Percentiles rank a stretch among this genome's conserved stretches.
Conservation (phyloP, 495 filamentous ascomycete genomes). For the Neurospora cerealis region DNA sequence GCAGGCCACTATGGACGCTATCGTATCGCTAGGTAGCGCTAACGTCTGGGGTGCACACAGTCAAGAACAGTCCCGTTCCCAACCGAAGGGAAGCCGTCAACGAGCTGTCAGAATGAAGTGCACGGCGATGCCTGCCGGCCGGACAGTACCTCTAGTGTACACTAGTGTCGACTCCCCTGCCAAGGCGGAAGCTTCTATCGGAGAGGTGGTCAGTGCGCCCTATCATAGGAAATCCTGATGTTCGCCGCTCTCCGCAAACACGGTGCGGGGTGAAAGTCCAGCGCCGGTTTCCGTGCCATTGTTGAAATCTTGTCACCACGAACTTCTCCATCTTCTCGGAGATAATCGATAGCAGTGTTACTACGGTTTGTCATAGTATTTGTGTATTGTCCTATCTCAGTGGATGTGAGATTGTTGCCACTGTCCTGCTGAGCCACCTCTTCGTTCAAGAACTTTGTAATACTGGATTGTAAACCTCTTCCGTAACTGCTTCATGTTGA, state of each 20-base stretch:
- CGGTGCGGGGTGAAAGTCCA: background rate
- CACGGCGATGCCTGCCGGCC: background rate
- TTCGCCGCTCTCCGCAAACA: background rate
- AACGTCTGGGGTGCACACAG: background rate
- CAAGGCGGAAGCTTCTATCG: background rate
- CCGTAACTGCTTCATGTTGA: background rate
- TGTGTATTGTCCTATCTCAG: background rate
- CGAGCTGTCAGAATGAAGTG: background rate
- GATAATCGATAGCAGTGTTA: background rate
- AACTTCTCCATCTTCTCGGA: background rate
- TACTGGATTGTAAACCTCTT: background rate
- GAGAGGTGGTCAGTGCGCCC: background rate
- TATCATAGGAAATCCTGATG: background rate
- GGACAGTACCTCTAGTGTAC: background rate
- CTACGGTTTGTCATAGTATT: background rate
- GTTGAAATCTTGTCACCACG: background rate
- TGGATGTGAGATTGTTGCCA: background rate
- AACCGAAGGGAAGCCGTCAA: background rate
- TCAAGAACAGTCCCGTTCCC: background rate
- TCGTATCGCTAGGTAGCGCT: background rate
- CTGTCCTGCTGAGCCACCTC: background rate
- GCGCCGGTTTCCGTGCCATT: background rate
- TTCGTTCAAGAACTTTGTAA: background rate
- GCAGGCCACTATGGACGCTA: background rate
- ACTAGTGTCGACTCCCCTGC: background rate